Conservation (phyloP, 139 green algal genomes). For the Raphidocelis subcapitata region DNA sequence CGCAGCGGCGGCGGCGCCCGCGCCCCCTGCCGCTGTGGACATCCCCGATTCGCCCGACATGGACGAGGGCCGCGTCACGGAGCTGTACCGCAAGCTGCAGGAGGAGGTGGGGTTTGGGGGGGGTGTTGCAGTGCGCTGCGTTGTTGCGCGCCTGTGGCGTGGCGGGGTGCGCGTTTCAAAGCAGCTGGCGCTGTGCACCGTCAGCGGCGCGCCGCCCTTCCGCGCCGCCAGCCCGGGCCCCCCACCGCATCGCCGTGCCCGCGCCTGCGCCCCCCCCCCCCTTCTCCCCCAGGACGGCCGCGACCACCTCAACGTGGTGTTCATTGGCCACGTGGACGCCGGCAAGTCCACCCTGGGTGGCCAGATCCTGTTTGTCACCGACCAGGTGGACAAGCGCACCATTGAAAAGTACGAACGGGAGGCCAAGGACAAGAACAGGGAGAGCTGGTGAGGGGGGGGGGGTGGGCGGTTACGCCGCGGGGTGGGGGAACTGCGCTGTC, state of each 20-base stretch:
- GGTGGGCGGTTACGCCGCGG: not conserved
- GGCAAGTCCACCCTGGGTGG: slow-evolving; percentile 98
- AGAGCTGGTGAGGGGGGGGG: slow-evolving; percentile 93
- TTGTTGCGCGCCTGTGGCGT: not conserved
- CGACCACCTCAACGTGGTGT: slow-evolving; percentile 98
- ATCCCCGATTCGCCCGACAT: slow-evolving; percentile 32
- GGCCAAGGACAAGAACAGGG: slow-evolving; percentile 99
- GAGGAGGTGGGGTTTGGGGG: slow-evolving; percentile 35
- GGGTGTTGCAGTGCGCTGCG: not conserved
- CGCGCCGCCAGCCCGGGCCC: not conserved
- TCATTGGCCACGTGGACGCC: slow-evolving; percentile 99
- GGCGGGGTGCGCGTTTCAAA: not conserved
- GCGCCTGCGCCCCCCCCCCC: not conserved
- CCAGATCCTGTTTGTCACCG: slow-evolving; percentile 95
- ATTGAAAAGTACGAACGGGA: slow-evolving; percentile 99
- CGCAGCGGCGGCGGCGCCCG: not conserved
- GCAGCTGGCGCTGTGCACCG: not conserved
- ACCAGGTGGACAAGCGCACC: slow-evolving; percentile 92
- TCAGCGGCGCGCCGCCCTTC: not conserved
- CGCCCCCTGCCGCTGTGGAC: slow-evolving; percentile 21
- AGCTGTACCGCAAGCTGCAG: slow-evolving; percentile 56
- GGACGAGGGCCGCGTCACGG: slow-evolving; percentile 53
- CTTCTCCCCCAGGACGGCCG: slow-evolving; percentile 24
- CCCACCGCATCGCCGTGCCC: not conserved
- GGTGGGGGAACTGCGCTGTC: too few relatives aligned